Evolutionary conservation across 1,139 yeast species (phyloP).

Genomic region (Scheffersomyces lignicola): DNA sequence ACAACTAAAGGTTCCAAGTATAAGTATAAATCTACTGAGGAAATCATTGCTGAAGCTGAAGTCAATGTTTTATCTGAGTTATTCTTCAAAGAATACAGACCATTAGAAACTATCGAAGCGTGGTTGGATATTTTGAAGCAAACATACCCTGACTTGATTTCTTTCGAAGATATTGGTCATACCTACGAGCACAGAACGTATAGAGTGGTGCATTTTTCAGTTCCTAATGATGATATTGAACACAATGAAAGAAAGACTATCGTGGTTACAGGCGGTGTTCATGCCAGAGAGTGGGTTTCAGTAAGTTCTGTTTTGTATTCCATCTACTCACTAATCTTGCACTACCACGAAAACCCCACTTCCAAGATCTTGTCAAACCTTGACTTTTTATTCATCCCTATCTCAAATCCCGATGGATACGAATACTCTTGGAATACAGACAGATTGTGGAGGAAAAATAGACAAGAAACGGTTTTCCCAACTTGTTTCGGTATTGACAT

Average conservation of each 20-base stretch:
- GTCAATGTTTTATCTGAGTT: constrained; percentile 33
- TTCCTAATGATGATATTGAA: constrained; percentile 40
- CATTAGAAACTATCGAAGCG: constrained; percentile 64
- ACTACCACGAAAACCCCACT: constrained; percentile 44
- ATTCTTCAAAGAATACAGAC: constrained; percentile 73
- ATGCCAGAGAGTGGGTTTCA: constrained; percentile 90
- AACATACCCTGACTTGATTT: constrained; percentile 57
- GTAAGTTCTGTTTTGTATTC: constrained; percentile 68
- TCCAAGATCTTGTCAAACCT: constrained; percentile 40
- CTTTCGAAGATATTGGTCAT: constrained; percentile 66
- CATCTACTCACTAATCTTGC: constrained; percentile 54
- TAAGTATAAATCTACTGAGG: constrained; percentile 20
- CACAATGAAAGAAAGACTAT: constrained; percentile 62
- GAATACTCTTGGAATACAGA: constrained; percentile 78
- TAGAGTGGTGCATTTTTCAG: constrained; percentile 63
- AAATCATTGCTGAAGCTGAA: constrained; percentile 17
- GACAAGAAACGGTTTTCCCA: constrained; percentile 71
- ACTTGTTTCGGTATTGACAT: constrained; percentile 81
- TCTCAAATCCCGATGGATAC: constrained; percentile 89
- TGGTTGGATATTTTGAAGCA: constrained; percentile 65
- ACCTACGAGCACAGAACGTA: constrained; percentile 74
- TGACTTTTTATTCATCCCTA: constrained; percentile 78
- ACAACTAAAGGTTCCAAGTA: constrained; percentile 11
- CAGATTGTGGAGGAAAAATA: constrained; percentile 85
- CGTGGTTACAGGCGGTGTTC: constrained; percentile 80